A percentile compares a stretch with the other conserved stretches of the same genome.
Evolutionary conservation across 495 filamentous ascomycete genomes (phyloP).

Genomic region (Neurospora hispaniola): DNA sequence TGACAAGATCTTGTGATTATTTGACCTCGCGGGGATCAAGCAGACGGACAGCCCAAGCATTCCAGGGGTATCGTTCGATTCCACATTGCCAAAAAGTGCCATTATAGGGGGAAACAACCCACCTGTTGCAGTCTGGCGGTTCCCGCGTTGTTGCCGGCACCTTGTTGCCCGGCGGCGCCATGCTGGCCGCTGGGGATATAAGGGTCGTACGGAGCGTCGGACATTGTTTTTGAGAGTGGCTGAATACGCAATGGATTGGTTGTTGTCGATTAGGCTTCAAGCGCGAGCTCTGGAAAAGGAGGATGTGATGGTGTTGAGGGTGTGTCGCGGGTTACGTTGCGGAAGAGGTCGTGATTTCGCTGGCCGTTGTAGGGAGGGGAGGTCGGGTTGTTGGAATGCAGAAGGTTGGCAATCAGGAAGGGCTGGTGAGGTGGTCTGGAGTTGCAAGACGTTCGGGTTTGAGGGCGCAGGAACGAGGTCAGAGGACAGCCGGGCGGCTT

Average conservation of each 20-base stretch:
- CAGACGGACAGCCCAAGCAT: not conserved
- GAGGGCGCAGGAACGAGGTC: constrained; percentile 19
- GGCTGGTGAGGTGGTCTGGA: constrained; percentile 7
- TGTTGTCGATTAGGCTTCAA: constrained; percentile 1
- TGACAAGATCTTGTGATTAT: not conserved
- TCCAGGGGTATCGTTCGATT: not conserved
- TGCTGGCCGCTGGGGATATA: constrained; percentile 69
- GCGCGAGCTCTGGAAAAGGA: constrained; percentile 1
- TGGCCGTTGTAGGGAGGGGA: constrained; percentile 9
- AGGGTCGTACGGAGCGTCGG: constrained; percentile 71
- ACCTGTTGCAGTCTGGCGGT: constrained; percentile 64
- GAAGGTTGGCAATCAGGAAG: constrained; percentile 11
- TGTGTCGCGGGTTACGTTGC: constrained; percentile 4
- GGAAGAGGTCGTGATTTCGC: constrained; percentile 5
- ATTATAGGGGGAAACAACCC: constrained; percentile 31
- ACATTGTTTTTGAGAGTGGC: constrained; percentile 35
- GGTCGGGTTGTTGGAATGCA: constrained; percentile 9
- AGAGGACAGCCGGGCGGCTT: constrained; percentile 10
- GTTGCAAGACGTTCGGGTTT: constrained; percentile 20
- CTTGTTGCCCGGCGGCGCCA: constrained; percentile 26
- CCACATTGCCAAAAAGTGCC: not conserved
- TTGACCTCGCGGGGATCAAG: not conserved
- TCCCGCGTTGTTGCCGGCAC: constrained; percentile 21
- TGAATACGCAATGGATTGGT: not conserved
- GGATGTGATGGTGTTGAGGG: not conserved